A percentile compares a stretch with the other conserved stretches of the same genome.
These are phyloP conservation scores for Pseudoneurospora amorphoporcata DNA, from an alignment of 495 filamentous ascomycete species.

Conservation along the genomic window DNA sequence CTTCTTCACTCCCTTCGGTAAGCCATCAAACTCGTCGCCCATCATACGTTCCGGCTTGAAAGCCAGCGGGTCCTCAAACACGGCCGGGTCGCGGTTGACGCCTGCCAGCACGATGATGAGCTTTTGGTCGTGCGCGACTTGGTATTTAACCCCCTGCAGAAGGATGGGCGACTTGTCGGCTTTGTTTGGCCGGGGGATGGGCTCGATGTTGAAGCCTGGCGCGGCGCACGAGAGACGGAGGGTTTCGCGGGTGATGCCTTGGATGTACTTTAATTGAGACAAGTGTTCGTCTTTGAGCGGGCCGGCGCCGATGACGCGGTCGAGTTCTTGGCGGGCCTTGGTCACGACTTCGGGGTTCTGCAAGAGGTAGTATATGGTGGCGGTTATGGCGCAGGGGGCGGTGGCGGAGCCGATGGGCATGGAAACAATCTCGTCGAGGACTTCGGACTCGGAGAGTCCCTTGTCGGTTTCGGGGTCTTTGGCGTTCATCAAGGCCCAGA, in stretches of 20 bases:
- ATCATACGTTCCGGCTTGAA: conserved; percentile 61
- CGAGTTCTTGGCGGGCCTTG: conserved; percentile 57
- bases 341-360: conserved; percentile 49
- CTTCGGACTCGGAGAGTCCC: conserved; percentile 45
- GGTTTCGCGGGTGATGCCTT: conserved; percentile 54
- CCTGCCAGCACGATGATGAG: conserved; percentile 51
- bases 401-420: conserved; percentile 40
- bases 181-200: conserved; percentile 35
- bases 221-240: conserved; percentile 54
- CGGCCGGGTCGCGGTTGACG: conserved; percentile 56
- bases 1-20: conserved; percentile 54
- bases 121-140: conserved; percentile 47
- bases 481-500: conserved; percentile 55
- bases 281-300: conserved; percentile 46
- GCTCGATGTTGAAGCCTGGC: conserved; percentile 56
- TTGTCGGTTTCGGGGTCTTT: conserved; percentile 56
- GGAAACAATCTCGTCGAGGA: conserved; percentile 60
- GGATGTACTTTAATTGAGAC: conserved; percentile 50
- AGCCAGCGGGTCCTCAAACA: conserved; percentile 52
- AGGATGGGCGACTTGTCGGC: conserved; percentile 34
- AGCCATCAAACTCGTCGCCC: conserved; percentile 46
- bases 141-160: conserved; percentile 54
- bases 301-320: conserved; percentile 45
- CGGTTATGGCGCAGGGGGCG: conserved; percentile 40
- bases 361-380: conserved; percentile 49